Evolutionary conservation across 495 filamentous ascomycete genomes (phyloP), one percentile per base, ranked within the genome.

Genomic region (Podospora appendiculata): DNA sequence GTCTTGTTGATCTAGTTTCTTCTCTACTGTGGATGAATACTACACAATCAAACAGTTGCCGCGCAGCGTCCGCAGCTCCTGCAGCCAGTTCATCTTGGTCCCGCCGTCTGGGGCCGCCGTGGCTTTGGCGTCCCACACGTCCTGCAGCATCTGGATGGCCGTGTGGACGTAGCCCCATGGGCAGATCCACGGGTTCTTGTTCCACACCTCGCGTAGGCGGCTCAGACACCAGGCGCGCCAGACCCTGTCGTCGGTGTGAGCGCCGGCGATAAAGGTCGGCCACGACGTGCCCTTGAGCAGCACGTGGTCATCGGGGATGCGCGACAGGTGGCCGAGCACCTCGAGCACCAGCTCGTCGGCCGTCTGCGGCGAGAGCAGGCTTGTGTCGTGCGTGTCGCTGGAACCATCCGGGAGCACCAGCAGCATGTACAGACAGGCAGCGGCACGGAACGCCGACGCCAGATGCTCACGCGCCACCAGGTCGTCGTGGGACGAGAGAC

Each of bases 221-320:
- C 68, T 60, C 32, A 64, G 41, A n/a, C 66, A 66, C 71, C 70
- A 72, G 1, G 41, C 42, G 14, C 73, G 55, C 36, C 59, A 59
- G 1, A 41, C 42, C 7, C 53, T 39, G 8, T 69, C 61, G 41
- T 69, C 58, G 6, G 70, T 66, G 35, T 82, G 79, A 4, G 81
- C 62, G 1, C 78, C 79, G 0, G 75, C 76, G 38, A 83, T 64
- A 42, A 81, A 80, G 1, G 80, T 76, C 0, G 80, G 78, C 80
- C 79, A 83, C 0, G 79, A 67, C 0, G 76, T 73, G 14, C 73
- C 81, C 47, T 83, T 84, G 58, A 81, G 74, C 13, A 77, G 54
- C 0, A 68, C 57, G 4, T 71, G 64, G 5, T 78, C 63, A 14
- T 70, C 59, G n/a, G 71, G 67, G 33, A 84, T 58, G 14, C 56